Evolutionary conservation across 2,329 filamentous ascomycete species (phyloP), one percentile per base, ranked within the genome.

Genomic region (Botryotinia calthae): DNA sequence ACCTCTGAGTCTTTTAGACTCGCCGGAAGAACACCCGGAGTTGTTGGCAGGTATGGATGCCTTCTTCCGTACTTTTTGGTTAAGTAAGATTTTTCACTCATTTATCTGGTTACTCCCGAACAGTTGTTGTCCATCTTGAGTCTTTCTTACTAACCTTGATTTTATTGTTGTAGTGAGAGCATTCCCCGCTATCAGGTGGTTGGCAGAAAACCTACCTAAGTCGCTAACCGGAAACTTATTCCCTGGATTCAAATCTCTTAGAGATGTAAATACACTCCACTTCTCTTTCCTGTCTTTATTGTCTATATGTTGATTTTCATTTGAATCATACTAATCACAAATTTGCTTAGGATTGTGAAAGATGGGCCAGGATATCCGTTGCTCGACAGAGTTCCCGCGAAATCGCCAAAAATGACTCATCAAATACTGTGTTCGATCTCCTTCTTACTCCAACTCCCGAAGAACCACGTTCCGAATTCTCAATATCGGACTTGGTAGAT

Each of bases 311-410:
- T 3, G 2, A n/a, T 16, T 16, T 54, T 54, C 2, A 16, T 37
- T 22, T 16, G 0, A 0, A 14, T 54, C 44, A 28, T 16, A 22
- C 64, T 54, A 14, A 67, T 3, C 22, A 51, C 0, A 10, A 22
- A 7, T 44, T 8, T 14, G 2, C 6, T 18, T 18, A 70, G 67
- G 44, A 70, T 25, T 70, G 54, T 16, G 40, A 8, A 22, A 58
- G n/a, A 48, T 70, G 67, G 51, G 67, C 28, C 1, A 18, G 28
- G 18, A 20, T 25, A 6, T n/a, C 67, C 16, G 22, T 70, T 22
- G 31, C 37, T 7, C 64, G 67, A 28, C 54, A 70, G 4, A 34
- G 12, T 2, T 31, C n/a, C 5, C 18, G 25, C n/a, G 44, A 18
- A 34, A 20, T 18, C n/a, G 18, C 28, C n/a, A 25, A 42, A 14